Conservation (phyloP, 2,329 filamentous ascomycete genomes). For the Lachnellula occidentalis region DNA sequence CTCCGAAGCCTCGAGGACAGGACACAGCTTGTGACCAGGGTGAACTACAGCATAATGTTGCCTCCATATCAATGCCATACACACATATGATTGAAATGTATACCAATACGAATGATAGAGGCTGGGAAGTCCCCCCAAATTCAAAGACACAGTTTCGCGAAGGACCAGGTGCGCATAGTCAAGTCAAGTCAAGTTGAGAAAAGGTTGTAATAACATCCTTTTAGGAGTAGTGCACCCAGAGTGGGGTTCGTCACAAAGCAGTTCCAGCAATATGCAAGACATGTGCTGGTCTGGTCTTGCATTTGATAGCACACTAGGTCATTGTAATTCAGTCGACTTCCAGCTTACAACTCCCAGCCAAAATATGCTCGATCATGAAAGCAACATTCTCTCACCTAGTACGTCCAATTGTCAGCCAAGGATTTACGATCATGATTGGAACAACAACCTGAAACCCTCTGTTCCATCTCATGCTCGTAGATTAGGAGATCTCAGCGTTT, state of each 20-base stretch:
- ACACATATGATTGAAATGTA: too few relatives aligned
- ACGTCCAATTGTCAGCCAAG: neutral
- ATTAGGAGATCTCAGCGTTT: slow-evolving; percentile 3
- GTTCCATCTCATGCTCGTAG: neutral
- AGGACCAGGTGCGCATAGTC: neutral
- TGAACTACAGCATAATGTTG: neutral
- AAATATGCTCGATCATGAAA: neutral
- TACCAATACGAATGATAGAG: too few relatives aligned
- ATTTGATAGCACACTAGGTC: neutral
- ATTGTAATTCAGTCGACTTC: neutral
- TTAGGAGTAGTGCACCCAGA: neutral
- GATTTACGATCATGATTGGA: neutral
- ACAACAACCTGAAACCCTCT: neutral
- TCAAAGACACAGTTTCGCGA: neutral
- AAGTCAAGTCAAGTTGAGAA: neutral
- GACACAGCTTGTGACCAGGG: neutral
- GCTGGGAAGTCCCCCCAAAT: neutral
- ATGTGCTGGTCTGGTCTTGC: neutral
- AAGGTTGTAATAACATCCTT: too few relatives aligned
- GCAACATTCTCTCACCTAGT: neutral
- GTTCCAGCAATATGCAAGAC: neutral
- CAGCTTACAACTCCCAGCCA: neutral
- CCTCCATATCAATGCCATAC: neutral
- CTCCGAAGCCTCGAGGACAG: neutral
- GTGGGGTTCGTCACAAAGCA: neutral